Evolutionary conservation across 176 grass and related monocot genomes (phyloP).

Genomic region (Rhynchospora pubera): DNA sequence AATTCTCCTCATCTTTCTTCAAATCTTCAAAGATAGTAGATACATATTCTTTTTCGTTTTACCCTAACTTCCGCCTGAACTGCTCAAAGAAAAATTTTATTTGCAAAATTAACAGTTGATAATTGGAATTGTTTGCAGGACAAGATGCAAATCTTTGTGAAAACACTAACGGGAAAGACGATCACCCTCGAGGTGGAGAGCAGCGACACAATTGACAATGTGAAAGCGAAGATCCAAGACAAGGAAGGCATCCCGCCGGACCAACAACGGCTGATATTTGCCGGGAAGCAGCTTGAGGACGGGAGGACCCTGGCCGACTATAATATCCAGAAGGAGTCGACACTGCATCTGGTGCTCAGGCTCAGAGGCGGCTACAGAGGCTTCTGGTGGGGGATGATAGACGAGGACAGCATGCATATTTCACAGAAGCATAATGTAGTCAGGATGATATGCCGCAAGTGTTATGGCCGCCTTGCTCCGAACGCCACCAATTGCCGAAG

Average conservation of each 20-base stretch:
- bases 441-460: not conserved
- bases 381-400: not conserved
- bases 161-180: not conserved
- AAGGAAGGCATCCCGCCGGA: not conserved
- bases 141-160: not conserved
- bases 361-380: not conserved
- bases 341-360: not conserved
- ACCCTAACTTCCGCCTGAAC: no score
- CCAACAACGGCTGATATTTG: not conserved
- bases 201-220: not conserved
- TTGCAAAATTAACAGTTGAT: no score
- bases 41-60: no score
- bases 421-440: not conserved
- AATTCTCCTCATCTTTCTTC: no score
- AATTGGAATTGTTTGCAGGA: not conserved
- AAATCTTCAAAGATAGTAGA: no score
- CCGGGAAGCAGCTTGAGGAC: not conserved
- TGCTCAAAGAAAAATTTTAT: no score
- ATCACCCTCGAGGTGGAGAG: not conserved
- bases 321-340: no score
- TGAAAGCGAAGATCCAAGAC: not conserved
- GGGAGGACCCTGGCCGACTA: not conserved
- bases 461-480: not conserved
- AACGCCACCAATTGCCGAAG: not conserved
- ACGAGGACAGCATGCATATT: not conserved